A percentile compares a stretch with the other conserved stretches of the same genome.
Evolutionary conservation across 2,329 filamentous ascomycete genomes (phyloP).

Genomic region (Tolypocladium ovalisporum): DNA sequence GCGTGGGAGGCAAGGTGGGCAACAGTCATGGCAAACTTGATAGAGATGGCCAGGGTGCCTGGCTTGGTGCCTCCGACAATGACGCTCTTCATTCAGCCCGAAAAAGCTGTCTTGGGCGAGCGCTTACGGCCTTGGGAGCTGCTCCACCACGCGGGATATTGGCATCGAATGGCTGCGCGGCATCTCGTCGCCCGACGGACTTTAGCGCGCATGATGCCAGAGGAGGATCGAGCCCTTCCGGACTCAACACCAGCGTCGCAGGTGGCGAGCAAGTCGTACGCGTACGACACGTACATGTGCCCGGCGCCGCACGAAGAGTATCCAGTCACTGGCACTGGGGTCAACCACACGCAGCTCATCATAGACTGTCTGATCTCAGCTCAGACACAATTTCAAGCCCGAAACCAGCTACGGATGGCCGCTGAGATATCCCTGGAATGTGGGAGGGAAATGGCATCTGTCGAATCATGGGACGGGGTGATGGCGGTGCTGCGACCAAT

Average conservation of each 20-base stretch:
- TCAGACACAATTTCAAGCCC: constrained; percentile 40
- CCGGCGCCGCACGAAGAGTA: constrained; percentile 51
- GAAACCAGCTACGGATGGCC: constrained; percentile 39
- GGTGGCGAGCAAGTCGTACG: constrained; percentile 38
- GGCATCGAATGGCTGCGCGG: constrained; percentile 51
- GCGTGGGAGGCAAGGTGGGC: constrained; percentile 80
- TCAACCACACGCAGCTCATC: constrained; percentile 46
- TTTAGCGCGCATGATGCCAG: constrained; percentile 45
- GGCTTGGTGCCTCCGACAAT: constrained; percentile 34
- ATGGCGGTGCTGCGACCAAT: constrained; percentile 43
- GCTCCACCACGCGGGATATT: constrained; percentile 57
- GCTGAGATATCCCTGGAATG: constrained; percentile 48
- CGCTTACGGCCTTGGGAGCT: constrained; percentile 51
- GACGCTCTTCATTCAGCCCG: constrained; percentile 41
- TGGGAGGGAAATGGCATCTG: constrained; percentile 41
- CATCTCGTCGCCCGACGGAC: constrained; percentile 42
- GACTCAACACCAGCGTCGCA: constrained; percentile 34
- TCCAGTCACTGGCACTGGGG: constrained; percentile 36
- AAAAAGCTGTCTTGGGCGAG: constrained; percentile 48
- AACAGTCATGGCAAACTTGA: constrained; percentile 48
- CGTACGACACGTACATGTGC: constrained; percentile 57
- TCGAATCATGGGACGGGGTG: constrained; percentile 41
- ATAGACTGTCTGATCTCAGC: constrained; percentile 41
- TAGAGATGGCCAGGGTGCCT: constrained; percentile 41
- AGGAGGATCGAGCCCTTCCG: constrained; percentile 44